Conservation (phyloP, 1,284 basidiomycete species). For the Cutaneotrichosporon curvatum region DNA sequence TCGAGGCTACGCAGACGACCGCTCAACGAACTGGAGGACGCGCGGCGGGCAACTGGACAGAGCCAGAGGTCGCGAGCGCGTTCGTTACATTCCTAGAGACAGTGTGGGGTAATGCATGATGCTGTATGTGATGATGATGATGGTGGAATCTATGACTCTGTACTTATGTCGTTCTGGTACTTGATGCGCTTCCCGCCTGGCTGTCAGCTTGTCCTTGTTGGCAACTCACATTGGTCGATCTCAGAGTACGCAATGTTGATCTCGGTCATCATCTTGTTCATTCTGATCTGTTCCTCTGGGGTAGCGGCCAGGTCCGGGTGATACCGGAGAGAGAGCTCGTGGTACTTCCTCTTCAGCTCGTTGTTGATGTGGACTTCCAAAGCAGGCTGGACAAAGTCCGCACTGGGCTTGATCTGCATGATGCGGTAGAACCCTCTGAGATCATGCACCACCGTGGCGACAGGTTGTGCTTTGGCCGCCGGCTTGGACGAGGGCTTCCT, state of each 20-base stretch:
- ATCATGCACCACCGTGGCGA: too few species aligned
- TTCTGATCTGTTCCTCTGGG: neutral
- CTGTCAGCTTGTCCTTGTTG: neutral
- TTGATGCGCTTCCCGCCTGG: slow-evolving; percentile 2
- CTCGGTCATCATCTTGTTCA: slow-evolving; percentile 2
- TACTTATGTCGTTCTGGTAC: neutral
- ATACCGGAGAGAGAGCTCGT: slow-evolving; percentile 1
- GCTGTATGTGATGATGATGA: neutral
- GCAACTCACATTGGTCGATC: slow-evolving; percentile 9
- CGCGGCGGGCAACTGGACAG: slow-evolving; percentile 72
- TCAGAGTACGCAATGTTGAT: slow-evolving; percentile 13
- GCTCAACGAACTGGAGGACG: slow-evolving; percentile 77
- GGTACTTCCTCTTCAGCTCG: slow-evolving; percentile 2
- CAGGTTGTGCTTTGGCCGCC: too few species aligned
- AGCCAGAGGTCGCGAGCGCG: slow-evolving; percentile 61
- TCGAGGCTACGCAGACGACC: slow-evolving; percentile 75
- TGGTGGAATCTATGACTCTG: too few species aligned
- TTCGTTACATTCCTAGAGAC: slow-evolving; percentile 76
- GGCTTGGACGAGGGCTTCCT: too few species aligned
- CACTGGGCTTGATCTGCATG: slow-evolving; percentile 7
- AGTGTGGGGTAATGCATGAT: slow-evolving; percentile 29
- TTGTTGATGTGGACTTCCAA: slow-evolving; percentile 6
- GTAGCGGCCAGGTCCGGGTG: slow-evolving; percentile 12
- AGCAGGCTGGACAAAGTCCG: slow-evolving; percentile 2
- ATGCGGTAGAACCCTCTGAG: slow-evolving; percentile 7